A percentile compares a stretch with the other conserved stretches of the same genome.
Evolutionary conservation across 495 filamentous ascomycete species (phyloP).

Genomic region (Aspergillus sparsus): DNA sequence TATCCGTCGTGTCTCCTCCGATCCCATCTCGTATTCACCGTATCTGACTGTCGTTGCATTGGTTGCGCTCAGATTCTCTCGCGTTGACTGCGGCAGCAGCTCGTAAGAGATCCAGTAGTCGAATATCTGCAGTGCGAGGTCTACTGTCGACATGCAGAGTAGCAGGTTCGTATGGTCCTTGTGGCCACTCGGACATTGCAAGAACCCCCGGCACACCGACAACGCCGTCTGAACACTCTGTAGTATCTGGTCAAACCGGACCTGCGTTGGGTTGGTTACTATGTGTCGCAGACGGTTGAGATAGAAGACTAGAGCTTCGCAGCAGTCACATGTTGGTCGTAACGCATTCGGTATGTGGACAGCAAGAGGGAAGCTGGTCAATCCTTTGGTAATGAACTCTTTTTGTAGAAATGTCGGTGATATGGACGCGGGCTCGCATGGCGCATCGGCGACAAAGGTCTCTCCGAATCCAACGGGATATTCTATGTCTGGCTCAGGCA

Average conservation of each 20-base stretch:
- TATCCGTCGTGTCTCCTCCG: conserved; percentile 38
- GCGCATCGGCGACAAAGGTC: conserved; percentile 21
- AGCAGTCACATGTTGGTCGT: conserved; percentile 38
- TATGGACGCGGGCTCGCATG: conserved; percentile 33
- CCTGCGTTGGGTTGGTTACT: conserved; percentile 30
- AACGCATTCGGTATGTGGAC: conserved; percentile 26
- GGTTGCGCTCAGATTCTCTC: conserved; percentile 15
- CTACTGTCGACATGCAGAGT: conserved; percentile 37
- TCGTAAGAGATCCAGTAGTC: conserved; percentile 40
- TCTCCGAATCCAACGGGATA: conserved; percentile 18
- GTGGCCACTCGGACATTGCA: conserved; percentile 39
- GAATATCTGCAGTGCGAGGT: conserved; percentile 39
- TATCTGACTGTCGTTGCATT: conserved; percentile 33
- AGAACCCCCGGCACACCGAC: conserved; percentile 36
- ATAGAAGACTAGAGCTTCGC: conserved; percentile 37
- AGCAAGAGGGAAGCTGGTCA: conserved; percentile 36
- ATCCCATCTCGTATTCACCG: conserved; percentile 43
- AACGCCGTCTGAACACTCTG: conserved; percentile 40
- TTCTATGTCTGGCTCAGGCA: conserved; percentile 18
- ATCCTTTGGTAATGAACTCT: conserved; percentile 32
- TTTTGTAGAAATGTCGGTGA: conserved; percentile 42
- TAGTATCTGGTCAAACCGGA: conserved; percentile 43
- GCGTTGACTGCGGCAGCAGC: conserved; percentile 15
- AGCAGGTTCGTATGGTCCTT: conserved; percentile 40
- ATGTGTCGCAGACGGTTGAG: conserved; percentile 41